Base-by-base conservation (phyloP, 2,329 filamentous ascomycete species). In the Cryphonectria radicalis region DNA sequence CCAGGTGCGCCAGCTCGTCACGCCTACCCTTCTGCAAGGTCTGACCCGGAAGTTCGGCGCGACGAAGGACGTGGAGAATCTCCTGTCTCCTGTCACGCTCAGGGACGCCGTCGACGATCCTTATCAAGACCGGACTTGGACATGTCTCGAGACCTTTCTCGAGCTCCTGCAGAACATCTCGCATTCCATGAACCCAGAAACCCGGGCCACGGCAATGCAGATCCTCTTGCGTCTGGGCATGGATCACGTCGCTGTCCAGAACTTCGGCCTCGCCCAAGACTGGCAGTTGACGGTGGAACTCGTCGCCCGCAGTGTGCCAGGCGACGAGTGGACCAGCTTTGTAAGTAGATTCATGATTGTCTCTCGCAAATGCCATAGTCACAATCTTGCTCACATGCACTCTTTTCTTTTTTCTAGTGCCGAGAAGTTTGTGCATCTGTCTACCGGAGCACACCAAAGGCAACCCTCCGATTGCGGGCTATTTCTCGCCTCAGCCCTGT, bases 11-110 rank as follows among this genome's bases (percentile, higher is more conserved):
- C 81, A 80, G 1, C 78, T 88, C 0, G 72, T 90, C 37, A 84
- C 84, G 6, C 80, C 83, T 2, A 76, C 81, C 77, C 74, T 81
- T 76, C 74, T 90, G 68, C 75, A 88, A 66, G 77, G 81, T 7
- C 80, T 93, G 14, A 91, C 95, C 73, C 79, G 80, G 66, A 81
- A 81, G 22, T 77, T 94, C 7, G 91, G 91, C 3, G 90, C 89
- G 0, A 81, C 82, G 1, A 81, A 84, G 46, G 84, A 86, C 55
- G 79, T 87, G 22, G 79, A 78, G 62, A 76, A 76, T 46, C 74
- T 77, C 59, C 76, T 70, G 59, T 68, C 64, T 25, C 73, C 70
- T 50, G 66, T 77, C 5, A 67, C 67, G 57, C 62, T 74, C 19
- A 74, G 72, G 50, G 73, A 75, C 1, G 71, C 75, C 71, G 63